Percentiles rank a stretch among this genome's conserved stretches.
These are phyloP conservation scores for Candida yuanshanica DNA, from an alignment of 805 yeast genomes.

Conservation along the genomic window DNA sequence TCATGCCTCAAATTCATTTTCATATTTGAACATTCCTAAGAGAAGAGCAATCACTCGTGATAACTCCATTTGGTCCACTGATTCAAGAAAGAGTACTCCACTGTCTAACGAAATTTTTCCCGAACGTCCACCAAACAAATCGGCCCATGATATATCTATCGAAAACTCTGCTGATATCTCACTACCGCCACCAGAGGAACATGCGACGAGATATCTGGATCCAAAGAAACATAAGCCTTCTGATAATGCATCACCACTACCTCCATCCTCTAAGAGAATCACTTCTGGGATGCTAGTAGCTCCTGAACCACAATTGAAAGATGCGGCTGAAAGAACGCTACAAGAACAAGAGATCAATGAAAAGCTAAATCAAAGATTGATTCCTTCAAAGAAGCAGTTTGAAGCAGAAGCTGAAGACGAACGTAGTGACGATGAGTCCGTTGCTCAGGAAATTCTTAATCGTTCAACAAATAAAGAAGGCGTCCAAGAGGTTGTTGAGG, in stretches of 20 bases:
- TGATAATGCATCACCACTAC: slow-evolving; percentile 14
- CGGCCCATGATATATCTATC: slow-evolving; percentile 25
- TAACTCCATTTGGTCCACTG: slow-evolving; percentile 13
- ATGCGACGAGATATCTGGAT: slow-evolving; percentile 15
- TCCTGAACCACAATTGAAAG: slow-evolving; percentile 38
- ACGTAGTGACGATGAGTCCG: background rate
- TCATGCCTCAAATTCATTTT: slow-evolving; percentile 18
- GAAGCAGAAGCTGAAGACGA: slow-evolving; percentile 2
- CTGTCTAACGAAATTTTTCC: slow-evolving; percentile 36
- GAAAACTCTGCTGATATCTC: slow-evolving; percentile 31
- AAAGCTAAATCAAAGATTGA: slow-evolving; percentile 16
- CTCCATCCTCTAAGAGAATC: slow-evolving; percentile 30
- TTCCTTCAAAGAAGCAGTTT: slow-evolving; percentile 14
- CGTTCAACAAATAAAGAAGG: background rate
- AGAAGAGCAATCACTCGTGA: slow-evolving; percentile 13
- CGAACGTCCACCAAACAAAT: slow-evolving; percentile 8
- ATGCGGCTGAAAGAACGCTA: slow-evolving; percentile 31
- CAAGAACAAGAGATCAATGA: slow-evolving; percentile 33
- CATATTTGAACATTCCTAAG: slow-evolving; percentile 23
- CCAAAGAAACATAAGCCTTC: slow-evolving; percentile 20
- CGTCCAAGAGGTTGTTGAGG: background rate
- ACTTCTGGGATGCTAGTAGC: slow-evolving; percentile 39
- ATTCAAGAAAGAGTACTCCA: slow-evolving; percentile 32
- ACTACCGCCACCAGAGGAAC: slow-evolving; percentile 23
- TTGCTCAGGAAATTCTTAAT: no score